Percentiles rank a stretch among this genome's conserved stretches.
These are phyloP conservation scores for Capsicum rhomboideum DNA, from an alignment of 257 asterid species.

Conservation along the genomic window DNA sequence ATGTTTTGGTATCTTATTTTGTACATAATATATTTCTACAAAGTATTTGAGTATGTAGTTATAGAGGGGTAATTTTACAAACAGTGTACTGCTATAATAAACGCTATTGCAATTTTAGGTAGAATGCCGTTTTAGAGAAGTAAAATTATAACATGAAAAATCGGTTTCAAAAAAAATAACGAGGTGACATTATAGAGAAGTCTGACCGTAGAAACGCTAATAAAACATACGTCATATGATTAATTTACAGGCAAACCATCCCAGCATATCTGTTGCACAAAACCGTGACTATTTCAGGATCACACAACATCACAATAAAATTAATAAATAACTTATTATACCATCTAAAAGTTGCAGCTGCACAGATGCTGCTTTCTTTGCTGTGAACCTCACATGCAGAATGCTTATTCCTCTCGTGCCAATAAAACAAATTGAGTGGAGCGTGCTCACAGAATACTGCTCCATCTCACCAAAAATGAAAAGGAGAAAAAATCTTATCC, in stretches of 20 bases:
- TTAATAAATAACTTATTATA: background rate
- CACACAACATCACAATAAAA: background rate
- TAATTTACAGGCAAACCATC: background rate
- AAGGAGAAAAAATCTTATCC: slow-evolving; percentile 1
- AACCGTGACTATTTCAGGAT: background rate
- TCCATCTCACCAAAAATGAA: slow-evolving; percentile 3
- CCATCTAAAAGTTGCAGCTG: slow-evolving; percentile 5
- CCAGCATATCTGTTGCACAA: background rate
- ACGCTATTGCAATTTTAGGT: too few relatives aligned
- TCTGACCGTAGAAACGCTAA: background rate
- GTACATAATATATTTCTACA: too few relatives aligned
- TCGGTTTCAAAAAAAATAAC: too few relatives aligned
- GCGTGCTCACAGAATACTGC: slow-evolving; percentile 7
- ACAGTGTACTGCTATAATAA: too few relatives aligned
- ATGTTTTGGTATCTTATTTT: too few relatives aligned
- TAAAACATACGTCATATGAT: background rate
- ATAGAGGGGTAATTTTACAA: too few relatives aligned
- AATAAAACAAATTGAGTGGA: slow-evolving; percentile 6
- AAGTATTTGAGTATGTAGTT: too few relatives aligned
- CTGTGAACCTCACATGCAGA: slow-evolving; percentile 11
- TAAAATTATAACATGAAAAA: too few relatives aligned
- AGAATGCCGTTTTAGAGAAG: too few relatives aligned
- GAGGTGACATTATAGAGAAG: too few relatives aligned
- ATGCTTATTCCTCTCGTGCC: slow-evolving; percentile 40
- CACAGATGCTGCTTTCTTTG: slow-evolving; percentile 24